These are phyloP conservation scores for Leptomonas seymouri DNA, from an alignment of 208 protist species.

Conservation along the genomic window DNA sequence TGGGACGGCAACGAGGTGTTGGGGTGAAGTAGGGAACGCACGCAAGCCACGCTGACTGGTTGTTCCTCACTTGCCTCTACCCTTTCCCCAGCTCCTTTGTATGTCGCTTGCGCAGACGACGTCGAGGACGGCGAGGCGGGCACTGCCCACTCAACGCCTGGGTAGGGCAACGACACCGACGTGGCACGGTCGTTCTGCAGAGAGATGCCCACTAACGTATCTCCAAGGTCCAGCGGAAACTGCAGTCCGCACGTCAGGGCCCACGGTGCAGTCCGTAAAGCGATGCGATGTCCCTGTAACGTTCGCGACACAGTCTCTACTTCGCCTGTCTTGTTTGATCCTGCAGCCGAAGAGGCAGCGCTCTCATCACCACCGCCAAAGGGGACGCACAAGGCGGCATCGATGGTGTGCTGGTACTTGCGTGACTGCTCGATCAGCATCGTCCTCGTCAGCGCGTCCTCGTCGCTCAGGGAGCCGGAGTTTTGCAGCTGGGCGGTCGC, in stretches of 20 bases:
- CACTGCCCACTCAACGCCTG: conserved; percentile 30
- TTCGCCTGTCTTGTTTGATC: background rate
- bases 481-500: conserved; percentile 12
- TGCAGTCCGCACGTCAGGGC: conserved; percentile 52
- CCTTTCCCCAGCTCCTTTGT: background rate
- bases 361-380: background rate
- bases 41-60: conserved; percentile 11
- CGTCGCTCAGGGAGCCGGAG: conserved; percentile 30
- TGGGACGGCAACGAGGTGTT: too few species aligned
- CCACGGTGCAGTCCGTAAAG: conserved; percentile 27
- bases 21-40: conserved; percentile 16
- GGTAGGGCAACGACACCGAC: conserved; percentile 22
- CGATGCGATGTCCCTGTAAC: conserved; percentile 11
- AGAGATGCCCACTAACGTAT: conserved; percentile 49
- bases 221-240: conserved; percentile 45
- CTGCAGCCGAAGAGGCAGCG: background rate
- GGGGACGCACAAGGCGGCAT: conserved; percentile 26
- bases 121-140: background rate
- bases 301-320: conserved; percentile 7
- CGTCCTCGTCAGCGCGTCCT: conserved; percentile 17
- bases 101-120: background rate
- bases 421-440: background rate
- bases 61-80: background rate
- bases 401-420: conserved; percentile 27
- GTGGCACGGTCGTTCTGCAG: conserved; percentile 50